Conservation (phyloP, 768 basidiomycete genomes). For the Daedaleopsis sinensis region DNA sequence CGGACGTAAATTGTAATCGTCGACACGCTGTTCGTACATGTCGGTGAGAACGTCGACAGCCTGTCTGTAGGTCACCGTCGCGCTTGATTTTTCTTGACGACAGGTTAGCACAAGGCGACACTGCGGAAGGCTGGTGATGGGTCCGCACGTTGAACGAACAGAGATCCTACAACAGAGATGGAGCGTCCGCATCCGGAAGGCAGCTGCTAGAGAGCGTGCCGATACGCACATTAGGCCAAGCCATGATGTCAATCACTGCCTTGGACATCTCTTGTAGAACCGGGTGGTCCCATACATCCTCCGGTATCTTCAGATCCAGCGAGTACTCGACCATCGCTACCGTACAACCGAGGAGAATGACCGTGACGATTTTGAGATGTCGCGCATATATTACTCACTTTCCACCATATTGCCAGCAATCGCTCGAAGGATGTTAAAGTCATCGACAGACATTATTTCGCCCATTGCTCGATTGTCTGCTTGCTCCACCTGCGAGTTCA, state of each 20-base stretch:
- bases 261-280: conserved; percentile 40
- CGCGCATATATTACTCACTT: conserved; percentile 29
- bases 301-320: conserved; percentile 40
- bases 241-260: conserved; percentile 45
- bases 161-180: conserved; percentile 26
- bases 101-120: neutral
- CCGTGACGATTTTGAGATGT: too few species aligned
- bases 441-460: conserved; percentile 39
- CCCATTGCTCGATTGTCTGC: conserved; percentile 37
- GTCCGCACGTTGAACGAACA: conserved; percentile 18
- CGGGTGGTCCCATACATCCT: conserved; percentile 38
- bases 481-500: conserved; percentile 39
- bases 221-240: conserved; percentile 41
- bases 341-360: neutral
- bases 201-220: conserved; percentile 27
- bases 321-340: conserved; percentile 42
- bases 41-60: conserved; percentile 40
- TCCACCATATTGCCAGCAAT: conserved; percentile 42
- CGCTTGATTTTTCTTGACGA: conserved; percentile 37
- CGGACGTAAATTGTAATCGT: conserved; percentile 35
- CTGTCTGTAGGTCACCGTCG: conserved; percentile 35
- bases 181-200: conserved; percentile 33
- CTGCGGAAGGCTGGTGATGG: conserved; percentile 1
- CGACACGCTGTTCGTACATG: conserved; percentile 39
- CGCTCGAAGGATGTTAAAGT: conserved; percentile 41